Base-by-base conservation (phyloP, 371 early-diverging fungal species). In the Thermomucor indicae-seudaticae region DNA sequence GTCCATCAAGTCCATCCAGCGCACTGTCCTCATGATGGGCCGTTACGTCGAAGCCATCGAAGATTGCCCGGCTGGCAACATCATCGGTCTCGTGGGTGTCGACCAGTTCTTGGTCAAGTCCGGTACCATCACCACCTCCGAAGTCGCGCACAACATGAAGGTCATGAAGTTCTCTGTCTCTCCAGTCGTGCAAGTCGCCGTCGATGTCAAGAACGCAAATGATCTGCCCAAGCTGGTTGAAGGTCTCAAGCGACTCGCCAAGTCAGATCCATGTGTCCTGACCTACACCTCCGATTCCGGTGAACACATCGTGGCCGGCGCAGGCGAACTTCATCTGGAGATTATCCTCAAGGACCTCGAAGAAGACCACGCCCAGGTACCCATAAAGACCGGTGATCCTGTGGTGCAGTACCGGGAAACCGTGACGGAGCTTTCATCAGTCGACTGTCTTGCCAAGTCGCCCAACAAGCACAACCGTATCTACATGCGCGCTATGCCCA, bases 91-190 rank as follows among this genome's bases (percentile, higher is more conserved):
- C 58, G 95, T 98, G 60, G 99, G 99, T 82, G 89, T 99, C 55
- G 99, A 99, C 80, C 95, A 97, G 84, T 99, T 92, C 90, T 81
- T 99, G 84, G 92, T 98, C 80, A 99, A 99, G 89, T 96, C 99
- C 47, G 99, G 99, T 73, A 99, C 99, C 60, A 93, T 99, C 77
- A 92, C 98, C 65, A 98, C 94, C 63, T 80, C 77, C 38, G 94
- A 96, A 52, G 79, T 78, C 52, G 95, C 97, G 54, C 93, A 98
- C 90, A 99, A 99, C 90, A 79, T 99, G 82, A 96, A 91, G 84
- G 96, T 96, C 78, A 99, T 99, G 99, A 98, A 98, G 88, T 99
- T 99, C 90, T 95, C 95, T 57, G 99, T 99, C 60, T 96, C 97
- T 38, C 99, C 99, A 62, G 99, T 99, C 83, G 99, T 99, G 47